These are phyloP conservation scores for Penicillium janthinellum DNA, from an alignment of 2,329 filamentous ascomycete species.

Conservation along the genomic window DNA sequence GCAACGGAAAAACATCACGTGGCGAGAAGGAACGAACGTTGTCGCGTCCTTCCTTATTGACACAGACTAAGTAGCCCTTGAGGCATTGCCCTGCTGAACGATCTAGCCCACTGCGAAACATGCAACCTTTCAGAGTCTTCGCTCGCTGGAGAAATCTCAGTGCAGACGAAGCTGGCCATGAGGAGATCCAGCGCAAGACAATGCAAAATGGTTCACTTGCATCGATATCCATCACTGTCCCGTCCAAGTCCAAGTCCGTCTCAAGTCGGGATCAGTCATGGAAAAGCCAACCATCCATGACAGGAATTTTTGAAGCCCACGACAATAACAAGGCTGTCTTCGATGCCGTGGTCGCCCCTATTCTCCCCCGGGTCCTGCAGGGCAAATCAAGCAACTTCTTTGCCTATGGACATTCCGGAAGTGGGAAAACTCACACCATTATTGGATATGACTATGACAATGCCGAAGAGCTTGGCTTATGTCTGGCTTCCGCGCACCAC, in stretches of 20 bases:
- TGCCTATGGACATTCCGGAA: constrained; percentile 49
- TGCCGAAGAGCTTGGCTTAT: constrained; percentile 5
- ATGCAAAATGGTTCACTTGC: not conserved
- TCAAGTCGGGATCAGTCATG: not conserved
- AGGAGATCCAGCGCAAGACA: not conserved
- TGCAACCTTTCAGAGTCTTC: not conserved
- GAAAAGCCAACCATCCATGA: not conserved
- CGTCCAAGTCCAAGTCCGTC: not conserved
- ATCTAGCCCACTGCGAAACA: not conserved
- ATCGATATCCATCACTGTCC: not conserved
- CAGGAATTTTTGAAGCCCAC: not conserved
- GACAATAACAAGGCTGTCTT: not conserved
- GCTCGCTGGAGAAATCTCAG: not conserved
- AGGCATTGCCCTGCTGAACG: no score
- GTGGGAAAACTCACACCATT: constrained; percentile 47
- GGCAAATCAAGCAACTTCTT: constrained; percentile 47
- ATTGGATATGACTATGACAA: constrained; percentile 48
- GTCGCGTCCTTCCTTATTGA: not conserved
- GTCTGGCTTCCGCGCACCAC: not conserved
- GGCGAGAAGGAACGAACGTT: not conserved
- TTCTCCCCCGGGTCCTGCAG: constrained; percentile 27
- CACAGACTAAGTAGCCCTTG: not conserved
- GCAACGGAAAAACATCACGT: not conserved
- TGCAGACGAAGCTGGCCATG: not conserved
- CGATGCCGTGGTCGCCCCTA: not conserved